These are phyloP conservation scores for Tulasnella sp. DNA, from an alignment of 768 basidiomycete genomes.

Conservation along the genomic window DNA sequence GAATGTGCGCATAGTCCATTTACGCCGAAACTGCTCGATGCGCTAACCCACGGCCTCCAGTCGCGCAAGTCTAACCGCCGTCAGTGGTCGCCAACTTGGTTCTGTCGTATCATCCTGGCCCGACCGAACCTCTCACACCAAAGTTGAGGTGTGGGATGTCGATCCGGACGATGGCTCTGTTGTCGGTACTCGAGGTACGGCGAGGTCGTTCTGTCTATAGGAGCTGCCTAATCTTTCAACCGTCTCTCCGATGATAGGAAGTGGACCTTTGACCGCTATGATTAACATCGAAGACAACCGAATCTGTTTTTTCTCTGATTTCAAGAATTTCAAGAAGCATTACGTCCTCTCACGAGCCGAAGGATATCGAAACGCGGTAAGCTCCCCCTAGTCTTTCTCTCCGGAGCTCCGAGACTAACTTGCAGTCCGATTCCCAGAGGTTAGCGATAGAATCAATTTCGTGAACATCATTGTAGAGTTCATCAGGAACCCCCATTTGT, in stretches of 20 bases:
- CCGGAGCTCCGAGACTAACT: background rate
- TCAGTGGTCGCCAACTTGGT: background rate
- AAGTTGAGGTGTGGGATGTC: background rate
- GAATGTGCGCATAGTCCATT: background rate
- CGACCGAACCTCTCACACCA: background rate
- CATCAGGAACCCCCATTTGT: background rate
- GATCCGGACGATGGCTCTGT: background rate
- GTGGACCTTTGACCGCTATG: background rate
- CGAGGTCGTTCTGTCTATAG: background rate
- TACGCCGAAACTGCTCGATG: background rate
- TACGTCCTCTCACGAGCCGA: background rate
- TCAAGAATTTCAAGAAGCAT: background rate
- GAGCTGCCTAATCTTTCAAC: background rate
- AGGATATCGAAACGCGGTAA: background rate
- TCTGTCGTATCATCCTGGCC: background rate
- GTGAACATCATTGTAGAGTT: background rate
- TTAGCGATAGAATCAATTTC: background rate
- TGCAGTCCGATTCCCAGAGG: background rate
- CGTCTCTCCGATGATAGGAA: background rate
- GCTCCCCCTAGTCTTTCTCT: background rate
- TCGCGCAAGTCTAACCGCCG: background rate
- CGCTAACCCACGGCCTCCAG: background rate
- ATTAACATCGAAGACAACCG: background rate
- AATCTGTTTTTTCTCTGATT: background rate
- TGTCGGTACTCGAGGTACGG: background rate